Conservation (phyloP, 2,329 filamentous ascomycete species). For the Hymenoscyphus linearis region DNA sequence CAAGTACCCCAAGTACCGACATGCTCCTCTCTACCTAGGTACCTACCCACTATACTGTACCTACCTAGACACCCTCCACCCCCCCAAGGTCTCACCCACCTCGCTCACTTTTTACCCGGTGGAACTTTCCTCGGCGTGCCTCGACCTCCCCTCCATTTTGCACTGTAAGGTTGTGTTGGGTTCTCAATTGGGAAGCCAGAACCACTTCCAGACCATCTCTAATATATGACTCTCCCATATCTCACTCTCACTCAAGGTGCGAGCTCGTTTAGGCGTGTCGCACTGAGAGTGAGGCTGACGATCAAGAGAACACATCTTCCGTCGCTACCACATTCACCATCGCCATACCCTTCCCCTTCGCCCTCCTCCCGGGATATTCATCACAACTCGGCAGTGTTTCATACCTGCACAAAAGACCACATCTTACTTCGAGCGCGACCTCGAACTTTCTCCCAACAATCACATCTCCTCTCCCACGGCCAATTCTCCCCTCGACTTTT, state of each 20-base stretch:
- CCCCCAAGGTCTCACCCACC: too few relatives aligned
- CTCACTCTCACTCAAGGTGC: constrained; percentile 22
- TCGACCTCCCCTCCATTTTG: background rate
- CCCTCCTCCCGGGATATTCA: constrained; percentile 18
- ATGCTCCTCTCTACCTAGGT: too few relatives aligned
- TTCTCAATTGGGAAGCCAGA: background rate
- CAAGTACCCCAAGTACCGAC: too few relatives aligned
- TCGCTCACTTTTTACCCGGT: too few relatives aligned
- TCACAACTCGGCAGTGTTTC: constrained; percentile 2
- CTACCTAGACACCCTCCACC: too few relatives aligned
- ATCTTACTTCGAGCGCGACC: constrained; percentile 22
- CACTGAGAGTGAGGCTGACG: constrained; percentile 25
- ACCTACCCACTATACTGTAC: too few relatives aligned
- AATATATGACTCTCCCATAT: constrained; percentile 27
- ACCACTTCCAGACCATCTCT: background rate
- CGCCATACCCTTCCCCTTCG: constrained; percentile 27
- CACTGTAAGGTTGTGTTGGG: background rate
- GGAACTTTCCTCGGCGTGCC: too few relatives aligned
- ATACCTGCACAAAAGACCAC: constrained; percentile 18
- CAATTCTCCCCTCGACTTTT: constrained; percentile 18
- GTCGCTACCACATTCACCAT: constrained; percentile 17
- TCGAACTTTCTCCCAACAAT: background rate
- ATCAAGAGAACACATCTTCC: constrained; percentile 30
- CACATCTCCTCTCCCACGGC: constrained; percentile 22
- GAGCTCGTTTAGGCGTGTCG: constrained; percentile 28